Evolutionary conservation across 1,284 basidiomycete species (phyloP), one percentile per base, ranked within the genome.

Genomic region (Neonothopanus nambi): DNA sequence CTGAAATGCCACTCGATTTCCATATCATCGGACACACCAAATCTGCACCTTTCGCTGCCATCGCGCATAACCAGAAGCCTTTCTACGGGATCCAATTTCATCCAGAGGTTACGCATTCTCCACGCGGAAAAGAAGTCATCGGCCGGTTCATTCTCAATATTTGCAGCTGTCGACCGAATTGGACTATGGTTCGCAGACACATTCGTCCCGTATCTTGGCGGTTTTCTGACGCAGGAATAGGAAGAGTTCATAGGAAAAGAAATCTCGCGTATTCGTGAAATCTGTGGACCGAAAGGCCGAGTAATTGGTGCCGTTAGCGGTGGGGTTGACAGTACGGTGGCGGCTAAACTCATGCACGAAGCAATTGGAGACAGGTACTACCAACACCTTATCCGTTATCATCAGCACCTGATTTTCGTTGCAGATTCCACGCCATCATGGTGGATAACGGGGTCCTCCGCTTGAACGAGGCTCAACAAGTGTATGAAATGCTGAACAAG

Each of bases 41-140:
- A 26, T 91, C 89, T 1, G 95, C 96, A 1, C 96, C 96, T 0
- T 99, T 82, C 67, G 95, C 95, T 6, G 95, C 95, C 5, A 86
- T 99, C 58, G 93, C 93, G 2, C 97, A 99, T 75, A 78, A 93
- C 66, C 77, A 85, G 9, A 94, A 92, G 67, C 89, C 93, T 1
- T 82, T 98, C 68, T 99, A 93, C 64, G 97, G 97, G 35, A 96
- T 99, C 48, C 96, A 99, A 68, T 99, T 99, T 79, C 97, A 99
- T 70, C 94, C 97, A 2, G 97, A 99, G 70, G 97, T 99, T 17
- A 98, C 97, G 0, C 96, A 99, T 71, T 93, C 91, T 18, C 87
- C 87, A 12, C 85, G 84, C 58, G 97, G 96, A 38, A 94, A 89
- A 68, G 92, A 94, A 69, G 85, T 99, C 52, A 94, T 99, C 59